Conservation (phyloP, 768 basidiomycete genomes). For the Tylopilus intermedius region DNA sequence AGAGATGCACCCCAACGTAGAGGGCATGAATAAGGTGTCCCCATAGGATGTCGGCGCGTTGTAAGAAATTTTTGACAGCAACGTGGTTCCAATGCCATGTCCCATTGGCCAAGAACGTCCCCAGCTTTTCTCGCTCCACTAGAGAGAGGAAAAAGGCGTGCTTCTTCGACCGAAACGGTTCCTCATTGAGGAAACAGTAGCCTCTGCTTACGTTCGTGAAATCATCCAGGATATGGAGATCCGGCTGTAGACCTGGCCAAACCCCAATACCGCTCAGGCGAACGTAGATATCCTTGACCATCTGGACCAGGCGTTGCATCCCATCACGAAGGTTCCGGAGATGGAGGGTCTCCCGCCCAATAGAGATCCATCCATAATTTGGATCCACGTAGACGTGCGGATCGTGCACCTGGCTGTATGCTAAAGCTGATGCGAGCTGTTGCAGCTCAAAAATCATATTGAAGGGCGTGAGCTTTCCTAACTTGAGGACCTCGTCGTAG, state of each 20-base stretch:
- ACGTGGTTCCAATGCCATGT: no score
- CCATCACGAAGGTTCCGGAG: neutral
- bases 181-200: constrained; percentile 1
- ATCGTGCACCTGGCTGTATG: neutral
- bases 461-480: neutral
- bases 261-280: neutral
- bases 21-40: neutral
- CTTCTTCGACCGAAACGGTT: neutral
- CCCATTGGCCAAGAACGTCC: neutral
- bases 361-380: neutral
- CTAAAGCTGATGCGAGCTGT: neutral
- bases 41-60: neutral
- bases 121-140: neutral
- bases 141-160: constrained; percentile 1
- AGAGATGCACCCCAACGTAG: neutral
- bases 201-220: neutral
- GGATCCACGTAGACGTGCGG: neutral
- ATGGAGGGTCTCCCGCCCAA: neutral
- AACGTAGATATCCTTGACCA: neutral
- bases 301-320: neutral
- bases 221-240: neutral
- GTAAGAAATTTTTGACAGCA: neutral
- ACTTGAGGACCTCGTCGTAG: neutral
- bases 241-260: neutral
- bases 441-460: neutral